Evolutionary conservation across 441 rosid genomes (phyloP), one percentile per base, ranked within the genome.

Genomic region (Adansonia madagascariensis): DNA sequence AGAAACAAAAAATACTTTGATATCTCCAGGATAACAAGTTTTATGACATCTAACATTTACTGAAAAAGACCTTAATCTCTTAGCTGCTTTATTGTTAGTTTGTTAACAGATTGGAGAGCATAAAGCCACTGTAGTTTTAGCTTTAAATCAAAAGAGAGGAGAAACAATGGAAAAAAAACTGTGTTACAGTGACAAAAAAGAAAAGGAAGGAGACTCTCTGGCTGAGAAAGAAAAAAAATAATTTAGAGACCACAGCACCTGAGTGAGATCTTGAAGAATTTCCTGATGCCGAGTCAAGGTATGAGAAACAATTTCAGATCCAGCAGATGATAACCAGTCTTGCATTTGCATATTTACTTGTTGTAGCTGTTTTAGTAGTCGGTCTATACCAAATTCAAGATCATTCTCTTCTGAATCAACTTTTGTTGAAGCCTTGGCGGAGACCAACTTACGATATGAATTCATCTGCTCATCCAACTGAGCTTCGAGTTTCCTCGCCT

Each of bases 261-360:
- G 95, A 56, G 89, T 90, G 24, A 93, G 92, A 82, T 95, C 98
- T 83, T 90, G 97, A 78, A 92, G 93, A 80, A 93, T 95, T 86
- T 95, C 98, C 76, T 92, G 98, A 89, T 95, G 99, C 49, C 99
- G 89, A 77, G 92, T 93, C 85, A 93, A 85, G 73, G 99, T 92
- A 87, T 93, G 98, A 27, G 99, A 95, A 80, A 95, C 99, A 98
- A 93, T 95, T 81, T 95, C 98, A 10, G 97, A 93, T 56, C 98
- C 97, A 74, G 95, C 98, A 4, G 98, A 91, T 78, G 97, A 93
- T 1, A 95, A 97, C 98, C 97, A 95, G 6, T 89, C 95, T 88
- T 95, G 91, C 99, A 93, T 95, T 86, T 92, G 97, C 0, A 86
- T 73, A 80, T 92, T 91, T 20, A 93, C 97, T 78, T 93, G 96